Conservation (phyloP, 1,284 basidiomycete genomes). For the Pseudozyma tsukubaensis region DNA sequence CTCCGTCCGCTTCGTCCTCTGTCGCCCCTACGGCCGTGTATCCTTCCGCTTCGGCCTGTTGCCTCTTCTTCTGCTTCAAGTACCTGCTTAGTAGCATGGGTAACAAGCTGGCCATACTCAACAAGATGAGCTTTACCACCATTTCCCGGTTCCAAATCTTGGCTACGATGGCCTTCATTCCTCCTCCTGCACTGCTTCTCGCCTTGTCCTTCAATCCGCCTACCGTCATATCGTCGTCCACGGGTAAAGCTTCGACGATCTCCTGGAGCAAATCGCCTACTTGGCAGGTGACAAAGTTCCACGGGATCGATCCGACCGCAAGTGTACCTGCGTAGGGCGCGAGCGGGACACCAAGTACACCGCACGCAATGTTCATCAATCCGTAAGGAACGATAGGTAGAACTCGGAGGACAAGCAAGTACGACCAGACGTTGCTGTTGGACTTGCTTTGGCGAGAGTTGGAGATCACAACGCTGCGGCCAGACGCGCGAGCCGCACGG, state of each 20-base stretch:
- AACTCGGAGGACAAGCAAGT: constrained; percentile 63
- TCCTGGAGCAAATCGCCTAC: constrained; percentile 65
- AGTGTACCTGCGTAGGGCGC: constrained; percentile 62
- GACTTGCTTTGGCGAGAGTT: constrained; percentile 21
- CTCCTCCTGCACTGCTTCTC: constrained; percentile 44
- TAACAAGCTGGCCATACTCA: constrained; percentile 55
- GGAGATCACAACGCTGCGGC: constrained; percentile 46
- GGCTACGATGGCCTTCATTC: constrained; percentile 52
- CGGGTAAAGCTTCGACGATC: constrained; percentile 56
- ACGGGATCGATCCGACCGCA: constrained; percentile 62
- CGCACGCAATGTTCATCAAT: constrained; percentile 67
- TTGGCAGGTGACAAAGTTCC: constrained; percentile 67
- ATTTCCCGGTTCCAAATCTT: constrained; percentile 62
- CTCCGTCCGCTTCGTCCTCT: constrained; percentile 18
- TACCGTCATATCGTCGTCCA: constrained; percentile 28
- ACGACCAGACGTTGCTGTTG: constrained; percentile 58
- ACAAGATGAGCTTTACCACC: constrained; percentile 56
- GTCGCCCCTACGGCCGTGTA: constrained; percentile 15
- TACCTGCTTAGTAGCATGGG: constrained; percentile 57
- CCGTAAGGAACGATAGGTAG: constrained; percentile 68
- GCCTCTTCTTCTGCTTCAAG: constrained; percentile 29
- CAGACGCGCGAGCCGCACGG: constrained; percentile 29
- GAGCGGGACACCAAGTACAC: constrained; percentile 64
- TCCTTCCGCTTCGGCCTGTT: constrained; percentile 25
- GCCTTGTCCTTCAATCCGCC: constrained; percentile 30